Base-by-base conservation (phyloP, 169 alveolate species). In the Plasmodium coatneyi region DNA sequence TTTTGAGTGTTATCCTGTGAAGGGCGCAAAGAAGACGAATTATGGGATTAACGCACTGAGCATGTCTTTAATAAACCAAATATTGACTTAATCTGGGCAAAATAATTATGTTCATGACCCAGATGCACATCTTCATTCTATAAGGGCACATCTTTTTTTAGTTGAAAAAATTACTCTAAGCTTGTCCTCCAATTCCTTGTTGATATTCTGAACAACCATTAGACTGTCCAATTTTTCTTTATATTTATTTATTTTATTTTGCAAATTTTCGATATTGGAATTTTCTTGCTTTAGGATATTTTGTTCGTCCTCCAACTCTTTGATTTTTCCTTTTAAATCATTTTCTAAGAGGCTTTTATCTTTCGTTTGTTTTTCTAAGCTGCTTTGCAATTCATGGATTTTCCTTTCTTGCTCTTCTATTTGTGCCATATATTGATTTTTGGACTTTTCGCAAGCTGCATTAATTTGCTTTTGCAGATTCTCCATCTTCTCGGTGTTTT, bases 361-460 rank as follows among this genome's bases (percentile, higher is more conserved):
- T 28, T 87, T 87, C 34, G 49, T 79, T 60, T 87, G 89, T 60
- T 87, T 87, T 87, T 87, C 93, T 87, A 87, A 28, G 49, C 34
- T 87, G 52, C 22, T 87, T 87, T 87, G 93, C 36, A 87, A 39
- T 10, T 87, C 93, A 28, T 87, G 7, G 71, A 87, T 79, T 87
- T 87, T 87, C 81, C 72, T 87, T 76, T 87, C 93, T 56, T 87
- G 93, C 79, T 87, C 93, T 46, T 87, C 93, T 87, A 87, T 87
- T 71, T 87, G 93, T 28, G 86, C 10, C 41, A 87, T 87, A 49
- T 87, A 87, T 32, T 87, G 87, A 30, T 36, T 87, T 79, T 87
- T 87, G 0, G 93, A 39, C 52, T 76, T 87, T 87, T 87, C 93
- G 60, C n/a, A 39, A 41, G 71, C 71, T 19, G 93, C 34, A 32